Evolutionary conservation across 73 alveolate species (phyloP).

Genomic region (Urostyla sp.): DNA sequence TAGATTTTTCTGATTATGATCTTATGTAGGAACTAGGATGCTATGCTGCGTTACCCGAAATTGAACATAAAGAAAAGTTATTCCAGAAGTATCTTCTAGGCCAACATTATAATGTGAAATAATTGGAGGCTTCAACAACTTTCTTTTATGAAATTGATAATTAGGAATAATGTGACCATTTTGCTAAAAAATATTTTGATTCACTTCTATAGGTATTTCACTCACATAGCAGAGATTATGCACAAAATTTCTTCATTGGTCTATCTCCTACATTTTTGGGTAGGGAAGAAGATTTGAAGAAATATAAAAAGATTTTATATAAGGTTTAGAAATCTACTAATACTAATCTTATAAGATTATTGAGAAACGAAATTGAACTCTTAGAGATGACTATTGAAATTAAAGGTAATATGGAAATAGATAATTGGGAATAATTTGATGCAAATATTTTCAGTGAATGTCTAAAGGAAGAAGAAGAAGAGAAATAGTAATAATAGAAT

Average conservation of each 20-base stretch:
- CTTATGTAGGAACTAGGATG: conserved; percentile 28
- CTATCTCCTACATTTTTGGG: conserved; percentile 56
- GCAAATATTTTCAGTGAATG: no score
- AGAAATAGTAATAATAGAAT: no score
- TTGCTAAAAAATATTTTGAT: conserved; percentile 42
- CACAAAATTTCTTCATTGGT: conserved; percentile 36
- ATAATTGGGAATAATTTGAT: no score
- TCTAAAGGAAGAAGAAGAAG: no score
- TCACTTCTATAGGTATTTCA: conserved; percentile 35
- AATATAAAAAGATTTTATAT: conserved; percentile 17
- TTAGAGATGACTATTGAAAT: conserved; percentile 29
- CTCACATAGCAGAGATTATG: conserved; percentile 51
- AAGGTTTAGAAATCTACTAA: conserved; percentile 23
- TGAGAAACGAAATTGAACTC: conserved; percentile 32
- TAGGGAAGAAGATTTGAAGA: conserved; percentile 30
- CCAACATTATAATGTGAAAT: conserved; percentile 25
- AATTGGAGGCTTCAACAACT: conserved; percentile 28
- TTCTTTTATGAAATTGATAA: conserved; percentile 36
- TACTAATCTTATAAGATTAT: neutral
- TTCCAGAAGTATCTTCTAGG: conserved; percentile 48
- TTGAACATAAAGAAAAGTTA: conserved; percentile 34
- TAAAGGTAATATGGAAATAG: no score
- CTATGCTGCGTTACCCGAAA: conserved; percentile 51
- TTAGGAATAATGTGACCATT: neutral
- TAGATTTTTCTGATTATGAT: conserved; percentile 33